These are phyloP conservation scores for Trichopus zeylanicus DNA, from an alignment of 116 monocot species.

Conservation along the genomic window DNA sequence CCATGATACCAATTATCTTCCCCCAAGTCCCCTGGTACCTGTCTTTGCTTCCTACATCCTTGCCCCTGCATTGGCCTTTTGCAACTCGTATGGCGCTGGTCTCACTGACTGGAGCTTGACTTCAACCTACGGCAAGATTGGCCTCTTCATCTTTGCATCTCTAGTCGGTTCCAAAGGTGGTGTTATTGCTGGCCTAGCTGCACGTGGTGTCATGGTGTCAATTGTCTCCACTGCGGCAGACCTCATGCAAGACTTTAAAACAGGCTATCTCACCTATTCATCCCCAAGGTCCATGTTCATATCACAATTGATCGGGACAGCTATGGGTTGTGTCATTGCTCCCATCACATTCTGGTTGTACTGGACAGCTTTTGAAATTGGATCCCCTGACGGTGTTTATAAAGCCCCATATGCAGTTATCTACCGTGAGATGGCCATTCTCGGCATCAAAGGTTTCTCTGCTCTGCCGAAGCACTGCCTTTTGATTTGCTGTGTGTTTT, in stretches of 20 bases:
- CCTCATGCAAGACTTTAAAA: conserved; percentile 92
- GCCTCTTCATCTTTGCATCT: conserved; percentile 72
- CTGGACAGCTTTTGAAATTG: conserved; percentile 78
- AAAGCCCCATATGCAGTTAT: conserved; percentile 88
- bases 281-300: conserved; percentile 85
- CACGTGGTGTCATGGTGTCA: conserved; percentile 91
- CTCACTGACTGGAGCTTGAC: conserved; percentile 81
- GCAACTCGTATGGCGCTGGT: conserved; percentile 83
- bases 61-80: conserved; percentile 81
- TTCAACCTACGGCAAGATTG: conserved; percentile 84
- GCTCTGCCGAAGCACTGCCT: conserved; percentile 73
- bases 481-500: conserved; percentile 58
- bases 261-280: conserved; percentile 66
- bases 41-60: conserved; percentile 49
- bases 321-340: conserved; percentile 64
- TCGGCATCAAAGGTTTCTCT: conserved; percentile 80
- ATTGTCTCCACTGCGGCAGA: conserved; percentile 76
- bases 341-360: conserved; percentile 85
- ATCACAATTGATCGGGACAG: conserved; percentile 67
- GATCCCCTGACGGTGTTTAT: conserved; percentile 56
- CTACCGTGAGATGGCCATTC: conserved; percentile 76
- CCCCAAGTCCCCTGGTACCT: conserved; percentile 72
- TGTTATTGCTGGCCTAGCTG: conserved; percentile 77
- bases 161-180: conserved; percentile 69
- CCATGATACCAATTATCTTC: conserved; percentile 65